Conservation (phyloP, 306 rosid species). For the Prunus padus region DNA sequence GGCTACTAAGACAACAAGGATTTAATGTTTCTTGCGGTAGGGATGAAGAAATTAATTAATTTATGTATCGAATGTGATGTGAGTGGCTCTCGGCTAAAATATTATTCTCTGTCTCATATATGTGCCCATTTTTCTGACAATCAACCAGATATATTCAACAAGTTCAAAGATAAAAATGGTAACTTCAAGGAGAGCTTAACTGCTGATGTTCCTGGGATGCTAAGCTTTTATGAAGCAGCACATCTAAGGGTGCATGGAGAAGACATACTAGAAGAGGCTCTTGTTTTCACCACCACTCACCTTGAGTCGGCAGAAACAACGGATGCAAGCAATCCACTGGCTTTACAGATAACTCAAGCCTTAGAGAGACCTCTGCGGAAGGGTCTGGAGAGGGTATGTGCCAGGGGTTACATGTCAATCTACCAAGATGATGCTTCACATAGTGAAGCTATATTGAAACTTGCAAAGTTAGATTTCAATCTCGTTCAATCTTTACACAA, state of each 20-base stretch:
- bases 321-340: conserved; percentile 1
- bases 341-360: conserved; percentile 14
- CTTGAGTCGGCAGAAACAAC: background rate
- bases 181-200: background rate
- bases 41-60: conserved; percentile 16
- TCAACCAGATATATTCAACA: conserved; percentile 2
- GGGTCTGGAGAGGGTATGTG: conserved; percentile 33
- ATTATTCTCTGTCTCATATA: too few relatives aligned
- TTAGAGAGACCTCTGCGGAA: background rate
- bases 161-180: conserved; percentile 20
- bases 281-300: conserved; percentile 30
- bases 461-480: conserved; percentile 55
- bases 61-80: too few relatives aligned
- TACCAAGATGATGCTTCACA: conserved; percentile 39
- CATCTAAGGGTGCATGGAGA: conserved; percentile 40
- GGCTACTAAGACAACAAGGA: conserved; percentile 36
- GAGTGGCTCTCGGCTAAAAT: too few relatives aligned
- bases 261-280: conserved; percentile 46
- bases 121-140: too few relatives aligned
- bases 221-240: conserved; percentile 31
- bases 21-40: conserved; percentile 30
- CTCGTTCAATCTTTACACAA: conserved; percentile 39
- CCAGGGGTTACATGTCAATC: conserved; percentile 28
- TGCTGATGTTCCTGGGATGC: conserved; percentile 10
- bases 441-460: conserved; percentile 23